phyloP scores from a whole-genome alignment of 208 protist genomes.

The Wallacemonas sp. region DNA sequence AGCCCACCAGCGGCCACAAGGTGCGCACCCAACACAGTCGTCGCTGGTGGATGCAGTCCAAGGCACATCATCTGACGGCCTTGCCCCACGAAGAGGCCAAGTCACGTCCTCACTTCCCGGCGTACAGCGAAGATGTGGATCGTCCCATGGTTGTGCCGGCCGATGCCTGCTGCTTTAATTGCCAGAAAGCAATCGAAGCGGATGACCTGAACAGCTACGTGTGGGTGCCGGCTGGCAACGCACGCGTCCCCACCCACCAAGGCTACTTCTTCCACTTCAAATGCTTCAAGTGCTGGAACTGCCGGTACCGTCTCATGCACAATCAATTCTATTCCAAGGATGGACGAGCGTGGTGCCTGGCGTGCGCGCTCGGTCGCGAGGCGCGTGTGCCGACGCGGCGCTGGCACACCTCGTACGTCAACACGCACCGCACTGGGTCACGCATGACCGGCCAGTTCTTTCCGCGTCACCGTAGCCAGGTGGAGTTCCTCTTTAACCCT shows the following conservation, averaged over 20 bases:
- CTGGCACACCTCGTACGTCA: constrained; percentile 90
- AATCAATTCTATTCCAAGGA: constrained; percentile 92
- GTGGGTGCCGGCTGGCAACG: constrained; percentile 87
- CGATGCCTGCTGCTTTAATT: constrained; percentile 85
- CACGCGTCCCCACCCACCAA: constrained; percentile 71
- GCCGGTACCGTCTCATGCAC: constrained; percentile 83
- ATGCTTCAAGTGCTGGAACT: constrained; percentile 91
- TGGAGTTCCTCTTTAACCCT: constrained; percentile 86
- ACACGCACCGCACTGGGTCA: constrained; percentile 86
- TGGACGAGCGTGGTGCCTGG: constrained; percentile 75
- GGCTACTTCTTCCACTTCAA: constrained; percentile 91
- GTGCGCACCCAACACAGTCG: constrained; percentile 87
- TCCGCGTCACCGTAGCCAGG: constrained; percentile 80
- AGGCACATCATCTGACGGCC: constrained; percentile 83
- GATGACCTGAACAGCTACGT: constrained; percentile 84
- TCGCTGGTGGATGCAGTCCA: constrained; percentile 89
- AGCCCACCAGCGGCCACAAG: constrained; percentile 84
- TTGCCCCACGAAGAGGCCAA: constrained; percentile 76
- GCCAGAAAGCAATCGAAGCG: constrained; percentile 59
- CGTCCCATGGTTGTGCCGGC: constrained; percentile 73
- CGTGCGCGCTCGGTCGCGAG: constrained; percentile 83
- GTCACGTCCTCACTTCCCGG: constrained; percentile 79
- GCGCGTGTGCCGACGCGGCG: constrained; percentile 77
- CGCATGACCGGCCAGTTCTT: constrained; percentile 83
- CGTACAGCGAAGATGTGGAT: constrained; percentile 87